Base-by-base conservation (phyloP, 805 yeast species). In the Yarrowia sp. region DNA sequence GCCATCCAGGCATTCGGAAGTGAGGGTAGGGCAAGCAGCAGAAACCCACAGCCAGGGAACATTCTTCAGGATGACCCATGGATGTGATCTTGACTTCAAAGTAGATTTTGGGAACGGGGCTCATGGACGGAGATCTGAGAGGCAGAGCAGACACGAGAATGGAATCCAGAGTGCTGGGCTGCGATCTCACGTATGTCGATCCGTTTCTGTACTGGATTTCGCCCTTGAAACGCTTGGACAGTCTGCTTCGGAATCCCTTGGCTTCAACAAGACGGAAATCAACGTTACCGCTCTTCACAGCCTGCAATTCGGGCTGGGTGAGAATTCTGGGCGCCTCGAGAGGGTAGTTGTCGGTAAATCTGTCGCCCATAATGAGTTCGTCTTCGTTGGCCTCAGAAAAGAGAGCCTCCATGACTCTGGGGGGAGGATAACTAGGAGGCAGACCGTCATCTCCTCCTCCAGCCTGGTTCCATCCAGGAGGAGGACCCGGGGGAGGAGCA, bases 1-100 rank as follows among this genome's bases (percentile, higher is more conserved):
- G 72, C 73, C 74, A 71, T 10, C 74, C 74, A 1, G 74, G 73
- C 30, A 71, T 66, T 33, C 74, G 33, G 54, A 69, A 69, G 17
- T 66, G 70, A 12, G 74, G 74, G 52, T 71, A 71, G 32, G 74
- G 74, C 62, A 67, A 63, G 22, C 71, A 68, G 10, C 67, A 44
- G 48, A 67, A 71, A 1, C 74, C 74, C 21, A 71, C 65, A 7
- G 73, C 73, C 19, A 71, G 36, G 11, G 68, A 62, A 4, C 70
- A 66, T 8, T 68, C 65, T n/a, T 67, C 67, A 8, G 68, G 67
- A n/a, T 67, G 66, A 12, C 66, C 67, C 51, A 67, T 58, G 28
- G 68, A 63, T 6, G 70, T 68, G 38, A 71, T 63, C 11, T 70
- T 69, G 26, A 68, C 62, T 51, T 71, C 73, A 43, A 67, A 71